Percentiles rank a stretch among this genome's conserved stretches.
phyloP scores from a whole-genome alignment of 2,329 filamentous ascomycete species.

The Rutstroemia sp. region DNA sequence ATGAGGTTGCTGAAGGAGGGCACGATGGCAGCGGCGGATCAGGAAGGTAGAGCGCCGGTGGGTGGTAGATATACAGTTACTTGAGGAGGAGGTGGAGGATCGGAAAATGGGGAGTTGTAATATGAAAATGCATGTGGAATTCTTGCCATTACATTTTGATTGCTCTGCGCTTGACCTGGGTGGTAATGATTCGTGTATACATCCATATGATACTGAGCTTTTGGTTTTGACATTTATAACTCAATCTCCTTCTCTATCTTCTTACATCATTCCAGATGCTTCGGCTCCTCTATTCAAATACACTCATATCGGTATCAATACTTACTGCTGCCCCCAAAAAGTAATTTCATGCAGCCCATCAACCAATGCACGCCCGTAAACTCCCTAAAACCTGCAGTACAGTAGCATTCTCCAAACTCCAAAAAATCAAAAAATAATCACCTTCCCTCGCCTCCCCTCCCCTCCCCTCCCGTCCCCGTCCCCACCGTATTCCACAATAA shows the following conservation, averaged over 20 bases:
- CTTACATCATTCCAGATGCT: neutral
- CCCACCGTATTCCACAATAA: neutral
- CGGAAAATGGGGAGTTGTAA: neutral
- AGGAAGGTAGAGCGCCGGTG: slow-evolving; percentile 70
- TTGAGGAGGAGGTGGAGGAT: slow-evolving; percentile 33
- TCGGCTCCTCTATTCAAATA: too few species aligned
- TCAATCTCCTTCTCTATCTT: too few species aligned
- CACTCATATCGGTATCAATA: too few species aligned
- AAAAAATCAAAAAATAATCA: too few species aligned
- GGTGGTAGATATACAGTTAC: slow-evolving; percentile 83
- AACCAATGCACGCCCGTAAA: neutral
- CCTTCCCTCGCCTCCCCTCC: too few species aligned
- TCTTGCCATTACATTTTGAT: neutral
- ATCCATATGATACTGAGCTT: too few species aligned
- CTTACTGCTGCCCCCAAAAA: too few species aligned
- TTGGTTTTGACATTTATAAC: too few species aligned
- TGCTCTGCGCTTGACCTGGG: too few species aligned
- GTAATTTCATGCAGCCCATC: too few species aligned
- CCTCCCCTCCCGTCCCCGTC: too few species aligned
- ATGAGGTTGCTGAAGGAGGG: slow-evolving; percentile 84
- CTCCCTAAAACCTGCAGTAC: neutral
- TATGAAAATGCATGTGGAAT: neutral
- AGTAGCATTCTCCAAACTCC: too few species aligned
- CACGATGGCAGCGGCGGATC: slow-evolving; percentile 80
- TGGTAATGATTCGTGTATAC: neutral